Conservation (phyloP, 2,329 filamentous ascomycete genomes). For the Dendrostoma leiphaemia region DNA sequence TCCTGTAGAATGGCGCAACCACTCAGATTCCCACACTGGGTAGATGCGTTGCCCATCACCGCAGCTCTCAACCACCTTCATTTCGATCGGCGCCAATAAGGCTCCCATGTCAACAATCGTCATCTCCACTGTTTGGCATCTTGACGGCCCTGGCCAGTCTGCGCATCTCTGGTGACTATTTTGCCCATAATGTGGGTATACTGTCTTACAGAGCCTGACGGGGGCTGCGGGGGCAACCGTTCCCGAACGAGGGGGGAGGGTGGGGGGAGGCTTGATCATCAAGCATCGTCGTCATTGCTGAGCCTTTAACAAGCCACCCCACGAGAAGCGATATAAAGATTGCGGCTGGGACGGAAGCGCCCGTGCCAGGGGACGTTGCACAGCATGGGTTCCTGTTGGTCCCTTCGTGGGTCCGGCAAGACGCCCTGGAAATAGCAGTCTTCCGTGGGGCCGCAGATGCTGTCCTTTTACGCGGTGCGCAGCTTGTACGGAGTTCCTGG, state of each 20-base stretch:
- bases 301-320: too few species aligned
- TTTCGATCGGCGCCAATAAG: slow-evolving; percentile 15
- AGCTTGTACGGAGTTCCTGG: too few species aligned
- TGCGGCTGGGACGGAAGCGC: slow-evolving; percentile 5
- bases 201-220: too few species aligned
- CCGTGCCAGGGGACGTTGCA: slow-evolving; percentile 4
- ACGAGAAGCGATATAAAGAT: not conserved
- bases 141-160: slow-evolving; percentile 1
- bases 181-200: too few species aligned
- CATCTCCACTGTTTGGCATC: slow-evolving; percentile 5
- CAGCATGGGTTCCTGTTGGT: slow-evolving; percentile 6
- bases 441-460: not conserved
- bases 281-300: too few species aligned
- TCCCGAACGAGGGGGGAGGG: too few species aligned
- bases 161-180: not conserved
- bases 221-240: too few species aligned
- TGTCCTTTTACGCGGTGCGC: too few species aligned
- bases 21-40: slow-evolving; percentile 7
- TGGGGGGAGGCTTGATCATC: too few species aligned
- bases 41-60: slow-evolving; percentile 18
- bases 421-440: not conserved
- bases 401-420: not conserved
- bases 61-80: slow-evolving; percentile 18
- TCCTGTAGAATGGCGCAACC: slow-evolving; percentile 10
- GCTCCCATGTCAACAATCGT: slow-evolving; percentile 1